Base-by-base conservation (phyloP, 768 basidiomycete genomes). In the Boletus subcaerulescens region DNA sequence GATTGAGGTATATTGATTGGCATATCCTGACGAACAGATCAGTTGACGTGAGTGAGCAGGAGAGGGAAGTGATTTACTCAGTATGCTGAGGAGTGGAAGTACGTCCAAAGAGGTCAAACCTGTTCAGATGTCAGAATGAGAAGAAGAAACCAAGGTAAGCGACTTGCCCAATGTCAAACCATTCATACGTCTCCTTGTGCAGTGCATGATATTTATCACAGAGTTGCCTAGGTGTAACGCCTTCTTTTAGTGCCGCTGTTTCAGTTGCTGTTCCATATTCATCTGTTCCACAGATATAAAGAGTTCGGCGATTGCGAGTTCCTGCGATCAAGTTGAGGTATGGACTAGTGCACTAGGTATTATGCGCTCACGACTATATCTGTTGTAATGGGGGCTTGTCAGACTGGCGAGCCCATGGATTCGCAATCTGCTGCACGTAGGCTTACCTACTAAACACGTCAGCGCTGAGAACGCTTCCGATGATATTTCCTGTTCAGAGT, bases 211-310 rank as follows among this genome's bases (percentile, higher is more conserved):
- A 98, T 73, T 95, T 94, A 72, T 94, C 90, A 70, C 93, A 97
- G 2, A 98, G 77, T 61, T 86, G 82, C 57, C 76, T 77, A 0
- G 93, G 89, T 12, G 89, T 84, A 38, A 94, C 70, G 0, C 86
- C 84, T 68, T 96, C 93, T 66, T 93, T 93, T 55, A 93, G 71
- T 4, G 97, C 96, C 71, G 97, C 95, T 3, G 95, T 98, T 77
- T 99, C 97, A 1, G 97, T 97, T 1, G 97, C 96, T 8, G 97
- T 99, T n/a, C 97, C 97, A 65, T 99, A 99, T 73, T 99, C 97
- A 67, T 99, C 97, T 5, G 97, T 98, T 26, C 97, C 97, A 71
- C 97, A 99, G 52, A 99, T 81, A 69, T 96, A 99, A 32, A 98
- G 78, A 0, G 93, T 96, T 42, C 87, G 85, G 63, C 89, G 79